Evolutionary conservation across 805 yeast species (phyloP).

Genomic region (Metschnikowia cubensis): DNA sequence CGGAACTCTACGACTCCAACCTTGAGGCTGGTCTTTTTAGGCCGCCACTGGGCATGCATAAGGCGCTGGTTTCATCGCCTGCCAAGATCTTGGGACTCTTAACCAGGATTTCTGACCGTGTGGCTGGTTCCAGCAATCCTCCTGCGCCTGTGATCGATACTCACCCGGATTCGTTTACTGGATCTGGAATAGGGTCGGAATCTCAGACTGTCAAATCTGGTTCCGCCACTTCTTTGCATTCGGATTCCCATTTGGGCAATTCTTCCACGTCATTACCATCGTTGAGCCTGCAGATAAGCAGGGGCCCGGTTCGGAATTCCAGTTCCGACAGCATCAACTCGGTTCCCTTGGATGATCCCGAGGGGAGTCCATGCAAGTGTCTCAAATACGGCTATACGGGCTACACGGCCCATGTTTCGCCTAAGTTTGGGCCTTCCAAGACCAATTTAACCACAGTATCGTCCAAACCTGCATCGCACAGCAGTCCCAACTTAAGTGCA

Average conservation of each 20-base stretch:
- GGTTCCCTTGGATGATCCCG: not conserved
- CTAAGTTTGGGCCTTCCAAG: not conserved
- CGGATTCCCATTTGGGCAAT: not conserved
- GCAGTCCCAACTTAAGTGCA: not conserved
- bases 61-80: conserved; percentile 7
- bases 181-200: not conserved
- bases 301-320: not conserved
- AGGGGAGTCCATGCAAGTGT: not conserved
- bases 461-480: not conserved
- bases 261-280: not conserved
- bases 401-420: conserved; percentile 12
- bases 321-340: conserved; percentile 5
- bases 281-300: conserved; percentile 1
- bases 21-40: conserved; percentile 9
- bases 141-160: conserved; percentile 11
- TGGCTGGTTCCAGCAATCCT: conserved; percentile 15
- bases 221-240: not conserved
- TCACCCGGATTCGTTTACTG: not conserved
- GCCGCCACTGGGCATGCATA: not conserved
- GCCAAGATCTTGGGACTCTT: conserved; percentile 13
- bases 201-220: not conserved
- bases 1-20: conserved; percentile 3
- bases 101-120: conserved; percentile 14
- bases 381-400: not conserved
- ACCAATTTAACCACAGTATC: not conserved